Base-by-base conservation (phyloP, 129 eudicot species). In the Arctium minus region DNA sequence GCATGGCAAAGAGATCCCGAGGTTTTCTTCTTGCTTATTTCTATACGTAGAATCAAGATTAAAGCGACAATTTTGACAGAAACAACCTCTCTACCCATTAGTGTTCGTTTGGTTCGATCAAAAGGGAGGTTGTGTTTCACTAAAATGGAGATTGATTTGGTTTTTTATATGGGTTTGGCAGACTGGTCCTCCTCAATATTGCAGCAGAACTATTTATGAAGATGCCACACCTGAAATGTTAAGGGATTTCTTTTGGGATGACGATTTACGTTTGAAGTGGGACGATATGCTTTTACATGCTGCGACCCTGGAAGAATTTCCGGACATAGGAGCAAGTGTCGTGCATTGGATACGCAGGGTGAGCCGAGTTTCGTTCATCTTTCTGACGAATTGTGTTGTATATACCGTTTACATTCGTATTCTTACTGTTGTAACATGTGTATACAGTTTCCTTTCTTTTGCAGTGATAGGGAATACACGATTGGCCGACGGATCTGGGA, bases 171-270 rank as follows among this genome's bases (percentile, higher is more conserved):
- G 83, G 50, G 40, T 74, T 12, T 84, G 73, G 81, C 76, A 96
- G 99, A 82, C 62, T 40, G 92, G 98, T 71, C 99, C 98, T 73
- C 99, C 99, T 44, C 98, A 96, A 48, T 96, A 90, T 82, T 89
- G 98, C 76, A 91, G 94, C 92, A 78, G 89, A 84, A 93, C 98
- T 1, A 83, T 91, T 35, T 96, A 88, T 75, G 99, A 96, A 86
- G 94, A 91, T 69, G 96, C 99, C 17, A 89, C 92, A 46, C 99
- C 99, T 40, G 99, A 93, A 81, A 37, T 86, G 76, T 78, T 96
- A 36, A 90, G 99, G 81, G 98, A 96, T 86, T 96, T 96, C 90
- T 96, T 91, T 75, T 96, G 97, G 99, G 98, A 96, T 80, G 98
- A 96, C 72, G 96, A 93, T 11, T 86, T 92, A 69, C 91, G 99